These are phyloP conservation scores for Agaricus subrufescens DNA, from an alignment of 768 basidiomycete genomes.

Conservation along the genomic window DNA sequence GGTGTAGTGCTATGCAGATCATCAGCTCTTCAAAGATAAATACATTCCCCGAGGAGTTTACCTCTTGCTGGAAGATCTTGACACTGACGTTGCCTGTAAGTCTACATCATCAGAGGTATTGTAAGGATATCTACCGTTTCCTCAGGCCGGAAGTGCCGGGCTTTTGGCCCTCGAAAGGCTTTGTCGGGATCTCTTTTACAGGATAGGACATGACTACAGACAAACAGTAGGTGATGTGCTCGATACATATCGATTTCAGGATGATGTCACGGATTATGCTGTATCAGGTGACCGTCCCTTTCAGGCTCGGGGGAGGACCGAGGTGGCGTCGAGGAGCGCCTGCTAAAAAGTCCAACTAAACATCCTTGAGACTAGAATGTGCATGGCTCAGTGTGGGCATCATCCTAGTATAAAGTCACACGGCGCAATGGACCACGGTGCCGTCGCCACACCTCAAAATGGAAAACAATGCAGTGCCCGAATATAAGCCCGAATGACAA, in stretches of 20 bases:
- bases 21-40: neutral
- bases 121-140: constrained; percentile 62
- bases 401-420: too few species aligned
- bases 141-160: constrained; percentile 97
- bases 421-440: too few species aligned
- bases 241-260: constrained; percentile 3
- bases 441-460: too few species aligned
- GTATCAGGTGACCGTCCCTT: constrained; percentile 24
- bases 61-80: constrained; percentile 97
- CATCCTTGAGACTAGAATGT: too few species aligned
- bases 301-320: too few species aligned
- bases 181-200: constrained; percentile 72
- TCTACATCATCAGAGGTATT: constrained; percentile 12
- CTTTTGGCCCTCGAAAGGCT: constrained; percentile 90
- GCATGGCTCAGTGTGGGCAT: too few species aligned
- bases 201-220: constrained; percentile 35
- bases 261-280: constrained; percentile 24
- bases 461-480: too few species aligned
- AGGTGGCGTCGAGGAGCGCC: too few species aligned
- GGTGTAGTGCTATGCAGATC: constrained; percentile 76
- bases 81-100: constrained; percentile 52
- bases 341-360: too few species aligned
- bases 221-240: neutral
- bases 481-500: too few species aligned
- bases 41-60: constrained; percentile 26